Evolutionary conservation across 192 early-diverging fungal genomes (phyloP), one percentile per base, ranked within the genome.

Genomic region (Physocladia obscura): DNA sequence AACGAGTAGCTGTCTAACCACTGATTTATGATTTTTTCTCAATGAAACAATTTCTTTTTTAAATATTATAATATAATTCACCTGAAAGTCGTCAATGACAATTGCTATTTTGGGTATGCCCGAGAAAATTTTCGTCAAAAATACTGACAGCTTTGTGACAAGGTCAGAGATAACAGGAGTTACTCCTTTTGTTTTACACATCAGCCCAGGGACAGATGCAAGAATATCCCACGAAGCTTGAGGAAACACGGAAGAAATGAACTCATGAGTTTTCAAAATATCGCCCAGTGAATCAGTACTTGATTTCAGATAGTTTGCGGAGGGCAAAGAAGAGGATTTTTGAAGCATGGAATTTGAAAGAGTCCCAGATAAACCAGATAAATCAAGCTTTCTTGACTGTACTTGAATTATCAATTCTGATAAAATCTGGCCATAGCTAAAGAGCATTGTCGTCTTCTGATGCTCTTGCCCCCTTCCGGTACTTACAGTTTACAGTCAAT

Each of bases 1-100:
- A 62, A 48, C n/a, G 61, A 62, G 15, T 27, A 48, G 2, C 24
- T 27, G 27, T 62, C 61, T 21, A 36, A 62, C 61, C 61, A 62
- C 29, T 62, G 61, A 48, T 26, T 48, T 24, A 24, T 2, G 54
- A 2, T 1, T 24, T 2, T 55, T n/a, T n/a, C n/a, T n/a, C n/a
- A n/a, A n/a, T n/a, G n/a, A 55, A 26, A 55, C 17, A 55, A 27
- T 0, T 1, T 17, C 21, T 3, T 2, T 1, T 24, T n/a, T n/a
- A n/a, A n/a, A n/a, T n/a, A 17, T 2, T 19, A 55, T 0, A 15
- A 1, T 24, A 15, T 15, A 17, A 1, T 1, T 27, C 2, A 55
- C 54, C 54, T 55, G 54, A 55, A 55, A 24, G 0, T 62, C 61
- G 36, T 62, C 61, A 4, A 62, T 17, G 19, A 62, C 19, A n/a